Conservation (phyloP, 192 early-diverging fungal genomes). For the Lobosporangium transversale region DNA sequence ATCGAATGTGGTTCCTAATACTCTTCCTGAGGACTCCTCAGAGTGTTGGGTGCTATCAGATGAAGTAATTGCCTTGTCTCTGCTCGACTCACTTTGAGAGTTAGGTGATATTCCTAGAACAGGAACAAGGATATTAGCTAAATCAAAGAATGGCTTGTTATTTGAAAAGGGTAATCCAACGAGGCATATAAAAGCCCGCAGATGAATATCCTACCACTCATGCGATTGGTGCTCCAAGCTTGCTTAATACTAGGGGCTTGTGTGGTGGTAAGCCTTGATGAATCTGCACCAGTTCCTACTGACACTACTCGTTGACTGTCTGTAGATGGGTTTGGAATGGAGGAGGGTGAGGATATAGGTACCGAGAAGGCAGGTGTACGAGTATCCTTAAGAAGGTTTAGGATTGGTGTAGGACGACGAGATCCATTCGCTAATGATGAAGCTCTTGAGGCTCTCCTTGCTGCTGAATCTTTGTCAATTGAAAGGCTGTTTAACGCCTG, state of each 20-base stretch:
- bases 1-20: background rate
- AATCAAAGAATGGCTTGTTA: background rate
- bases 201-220: constrained; percentile 12
- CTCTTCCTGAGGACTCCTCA: background rate
- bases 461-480: background rate
- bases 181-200: background rate
- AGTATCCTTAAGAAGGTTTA: background rate
- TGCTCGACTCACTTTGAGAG: constrained; percentile 25
- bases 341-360: background rate
- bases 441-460: background rate
- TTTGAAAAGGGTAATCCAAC: background rate
- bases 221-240: constrained; percentile 15
- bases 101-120: constrained; percentile 17
- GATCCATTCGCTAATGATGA: background rate
- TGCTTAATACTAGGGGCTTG: background rate
- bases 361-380: no score
- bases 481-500: constrained; percentile 4
- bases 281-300: background rate
- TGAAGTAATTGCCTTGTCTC: background rate
- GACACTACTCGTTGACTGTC: background rate
- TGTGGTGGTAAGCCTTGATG: background rate
- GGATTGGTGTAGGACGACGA: background rate
- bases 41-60: background rate
- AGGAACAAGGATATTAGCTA: background rate
- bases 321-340: background rate